phyloP scores from a whole-genome alignment of 2,329 filamentous ascomycete species.

The Xylariaceae sp. region DNA sequence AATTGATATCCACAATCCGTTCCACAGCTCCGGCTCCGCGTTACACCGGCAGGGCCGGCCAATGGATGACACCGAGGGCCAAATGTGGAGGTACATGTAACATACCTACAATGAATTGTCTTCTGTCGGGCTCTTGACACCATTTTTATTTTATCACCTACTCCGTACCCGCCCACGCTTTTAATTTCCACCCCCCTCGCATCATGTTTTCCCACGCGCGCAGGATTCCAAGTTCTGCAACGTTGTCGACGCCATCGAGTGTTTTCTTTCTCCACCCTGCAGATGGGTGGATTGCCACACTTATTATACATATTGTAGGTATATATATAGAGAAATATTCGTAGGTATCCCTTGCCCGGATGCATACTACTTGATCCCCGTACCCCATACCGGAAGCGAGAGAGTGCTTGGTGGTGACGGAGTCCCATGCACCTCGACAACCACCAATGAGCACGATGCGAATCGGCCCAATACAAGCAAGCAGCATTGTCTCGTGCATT shows the following conservation, averaged over 20 bases:
- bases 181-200: background rate
- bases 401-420: too few species aligned
- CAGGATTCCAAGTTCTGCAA: background rate
- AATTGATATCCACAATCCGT: background rate
- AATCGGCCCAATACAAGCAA: background rate
- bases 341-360: background rate
- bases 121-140: background rate
- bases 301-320: background rate
- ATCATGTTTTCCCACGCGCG: background rate
- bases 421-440: background rate
- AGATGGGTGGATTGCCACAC: background rate
- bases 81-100: too few species aligned
- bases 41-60: conserved; percentile 1
- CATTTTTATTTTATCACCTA: too few species aligned
- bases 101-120: too few species aligned
- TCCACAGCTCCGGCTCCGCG: background rate
- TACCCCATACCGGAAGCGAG: background rate
- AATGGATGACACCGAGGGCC: background rate
- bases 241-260: background rate
- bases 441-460: background rate
- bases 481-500: background rate
- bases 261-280: background rate
- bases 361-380: background rate
- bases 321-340: too few species aligned
- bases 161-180: too few species aligned